Evolutionary conservation across 1,139 yeast genomes (phyloP), one percentile per base, ranked within the genome.

Genomic region (Yamadazyma trypodendri): DNA sequence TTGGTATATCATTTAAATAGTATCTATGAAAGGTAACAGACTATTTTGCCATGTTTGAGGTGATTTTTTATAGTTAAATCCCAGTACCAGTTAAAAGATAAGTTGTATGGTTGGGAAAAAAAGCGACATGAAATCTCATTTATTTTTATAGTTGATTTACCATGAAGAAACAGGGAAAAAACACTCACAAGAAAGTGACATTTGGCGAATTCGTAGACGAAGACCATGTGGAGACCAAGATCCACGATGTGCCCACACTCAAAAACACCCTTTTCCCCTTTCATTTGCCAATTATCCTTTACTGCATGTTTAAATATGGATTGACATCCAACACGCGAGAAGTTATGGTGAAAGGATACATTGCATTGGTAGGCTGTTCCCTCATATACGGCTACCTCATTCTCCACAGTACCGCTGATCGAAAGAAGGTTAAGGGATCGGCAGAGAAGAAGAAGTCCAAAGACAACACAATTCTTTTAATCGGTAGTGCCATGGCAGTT

Each of bases 211-310:
- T 35, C 2, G 24, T 24, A 10, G 45, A 37, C 6, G 49, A 45
- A 12, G 51, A 46, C 10, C 17, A n/a, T 4, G 40, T 39, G 6
- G 39, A 29, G n/a, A 28, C 29, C 6, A 40, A 37, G 11, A 16
- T 28, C 6, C 12, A 20, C 8, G 41, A 34, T 17, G 12, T 41
- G 4, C 51, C 50, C 2, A 27, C 24, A 7, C 27, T 45, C n/a
- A 14, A 20, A 8, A 40, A 38, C 21, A 42, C 35, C 24, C 18
- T 39, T 1, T 15, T 46, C 4, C 87, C 87, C 3, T 56, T 69
- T 46, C 87, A 81, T 55, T 52, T 73, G 17, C 48, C 72, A 2
- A 38, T 66, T 2, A 51, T 77, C 9, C 44, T 73, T 18, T 56
- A 54, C 30, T 66, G 66, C 15, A 65, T 73, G 61, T 63, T 70